Conservation (phyloP, 345 rosid genomes). For the Acer negundo region DNA sequence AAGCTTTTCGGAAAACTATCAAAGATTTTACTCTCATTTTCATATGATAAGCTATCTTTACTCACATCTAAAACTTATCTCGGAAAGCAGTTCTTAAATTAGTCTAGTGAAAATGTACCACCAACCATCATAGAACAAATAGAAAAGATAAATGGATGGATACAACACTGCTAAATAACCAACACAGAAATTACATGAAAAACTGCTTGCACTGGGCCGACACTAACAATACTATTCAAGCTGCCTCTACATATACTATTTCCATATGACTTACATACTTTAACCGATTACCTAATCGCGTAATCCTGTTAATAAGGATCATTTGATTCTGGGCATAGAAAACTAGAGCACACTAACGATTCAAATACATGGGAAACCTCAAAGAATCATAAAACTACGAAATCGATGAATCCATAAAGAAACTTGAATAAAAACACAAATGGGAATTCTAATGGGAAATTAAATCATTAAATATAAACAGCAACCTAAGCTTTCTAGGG, state of each 20-base stretch:
- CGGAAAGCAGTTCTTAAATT: background rate
- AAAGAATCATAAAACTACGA: background rate
- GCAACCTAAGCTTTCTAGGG: constrained; percentile 20
- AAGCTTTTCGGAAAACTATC: background rate
- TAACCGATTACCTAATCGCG: background rate
- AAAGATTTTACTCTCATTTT: background rate
- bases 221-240: background rate
- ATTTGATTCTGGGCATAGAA: background rate
- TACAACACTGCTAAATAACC: background rate
- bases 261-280: background rate
- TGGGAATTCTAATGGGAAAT: background rate
- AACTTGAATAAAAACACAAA: background rate
- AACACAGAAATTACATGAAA: background rate
- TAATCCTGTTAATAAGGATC: too few relatives aligned
- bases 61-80: background rate
- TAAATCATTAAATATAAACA: too few relatives aligned
- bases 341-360: background rate
- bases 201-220: background rate
- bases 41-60: background rate
- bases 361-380: background rate
- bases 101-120: background rate
- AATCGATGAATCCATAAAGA: background rate
- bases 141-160: background rate
- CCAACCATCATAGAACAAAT: background rate
- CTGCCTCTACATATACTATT: background rate